Evolutionary conservation across 768 basidiomycete species (phyloP), one percentile per base, ranked within the genome.

Genomic region (Mycena crocata): DNA sequence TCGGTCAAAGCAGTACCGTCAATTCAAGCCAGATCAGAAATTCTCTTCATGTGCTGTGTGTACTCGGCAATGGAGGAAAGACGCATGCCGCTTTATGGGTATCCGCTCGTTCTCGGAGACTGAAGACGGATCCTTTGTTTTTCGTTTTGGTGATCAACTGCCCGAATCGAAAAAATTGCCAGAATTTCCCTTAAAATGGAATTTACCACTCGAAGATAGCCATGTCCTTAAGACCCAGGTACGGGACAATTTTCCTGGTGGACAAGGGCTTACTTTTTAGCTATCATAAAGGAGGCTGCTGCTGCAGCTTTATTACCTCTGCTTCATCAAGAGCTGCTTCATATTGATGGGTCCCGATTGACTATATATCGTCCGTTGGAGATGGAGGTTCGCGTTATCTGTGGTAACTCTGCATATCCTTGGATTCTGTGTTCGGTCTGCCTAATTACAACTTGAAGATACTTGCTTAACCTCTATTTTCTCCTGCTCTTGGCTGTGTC

Each of bases 391-490:
- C 88, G 94, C 57, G 90, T 90, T 19, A 94, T 92, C 32, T 95
- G 94, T 72, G 94, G 93, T 93, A 74, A 61, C 90, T 1, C 23
- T 26, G 15, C 23, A 78, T 35, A 32, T 23, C 28, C 15, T 17
- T 63, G 4, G 3, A 8, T 62, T 37, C 19, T 12, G 13, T 28
- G 21, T 32, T 31, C 15, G 19, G 17, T 19, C 5, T 15, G 9
- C 24, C 12, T 62, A 24, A 37, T 70, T 12, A 50, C 59, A 31
- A 0, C 14, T 19, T 24, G 74, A 55, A 97, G 95, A 98, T 78
- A 94, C 92, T 1, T 98, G 95, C 77, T 92, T 93, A 86, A 95
- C 94, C 6, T 96, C 95, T 12, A 88, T 97, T 59, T 96, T 96
- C 78, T 91, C 93, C 8, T 89, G 89, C 63, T 91, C 90, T 30